Base-by-base conservation (phyloP, 495 filamentous ascomycete genomes). In the Platismatia glauca region DNA sequence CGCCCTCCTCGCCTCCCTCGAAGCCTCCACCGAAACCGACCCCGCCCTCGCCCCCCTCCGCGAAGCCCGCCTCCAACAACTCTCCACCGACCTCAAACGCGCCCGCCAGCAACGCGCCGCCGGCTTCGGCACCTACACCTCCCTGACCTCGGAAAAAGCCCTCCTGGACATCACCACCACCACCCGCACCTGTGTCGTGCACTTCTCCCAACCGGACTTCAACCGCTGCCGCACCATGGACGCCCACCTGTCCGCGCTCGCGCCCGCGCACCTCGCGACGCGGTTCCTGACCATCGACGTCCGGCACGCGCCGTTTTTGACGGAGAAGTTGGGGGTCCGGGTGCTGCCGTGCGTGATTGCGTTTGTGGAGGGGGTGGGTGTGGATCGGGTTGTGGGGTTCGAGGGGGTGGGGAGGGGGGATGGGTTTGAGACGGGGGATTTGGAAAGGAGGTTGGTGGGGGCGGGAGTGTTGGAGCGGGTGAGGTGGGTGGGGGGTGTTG, bases 171-270 rank as follows among this genome's bases (percentile, higher is more conserved):
- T 87, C 58, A 90, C 86, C 7, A 90, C 88, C 15, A 75, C 75
- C 38, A 81, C 79, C 0, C 80, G 85, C 62, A 75, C 80, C 39
- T 85, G 83, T 64, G 78, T 91, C 0, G 82, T 91, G 33, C 89
- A 92, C 72, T 92, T 92, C 74, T 84, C 80, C 64, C 87, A 90
- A 69, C 75, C 83, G 9, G 88, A 91, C 69, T 92, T 92, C 72
- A 76, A 78, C 8, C 82, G 89, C 12, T 92, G 89, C 70, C 70
- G 77, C 16, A 81, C 88, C 55, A 89, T 90, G 86, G 85, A 88
- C 68, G 70, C 71, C 33, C 82, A 85, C 71, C 73, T 90, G 13
- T 75, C 79, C 56, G 50, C 35, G 8, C 74, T 92, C 55, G 86
- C 87, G 5, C 72, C 73, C 20, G 79, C 73, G 53, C 88, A 92